A percentile compares a stretch with the other conserved stretches of the same genome.
Conservation (phyloP, 2,329 filamentous ascomycete species). For the Cryphonectria radicalis region DNA sequence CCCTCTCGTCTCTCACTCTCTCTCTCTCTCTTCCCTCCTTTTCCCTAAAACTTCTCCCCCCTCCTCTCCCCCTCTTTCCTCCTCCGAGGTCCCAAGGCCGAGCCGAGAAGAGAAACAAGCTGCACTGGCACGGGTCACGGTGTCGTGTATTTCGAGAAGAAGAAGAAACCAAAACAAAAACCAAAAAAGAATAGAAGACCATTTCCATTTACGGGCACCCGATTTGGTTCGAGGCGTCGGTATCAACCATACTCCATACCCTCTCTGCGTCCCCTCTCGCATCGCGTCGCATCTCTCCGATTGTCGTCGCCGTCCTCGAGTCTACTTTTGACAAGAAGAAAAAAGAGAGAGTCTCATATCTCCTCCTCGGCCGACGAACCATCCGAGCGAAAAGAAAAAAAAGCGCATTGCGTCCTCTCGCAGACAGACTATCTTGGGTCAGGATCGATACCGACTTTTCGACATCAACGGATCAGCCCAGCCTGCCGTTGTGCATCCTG, state of each 20-base stretch:
- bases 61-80: not conserved
- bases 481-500: conserved; percentile 26
- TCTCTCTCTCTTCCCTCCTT: conserved; percentile 4
- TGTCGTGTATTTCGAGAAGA: conserved; percentile 37
- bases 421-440: conserved; percentile 29
- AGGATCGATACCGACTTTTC: conserved; percentile 40
- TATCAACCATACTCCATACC: conserved; percentile 21
- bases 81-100: conserved; percentile 28
- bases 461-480: conserved; percentile 32
- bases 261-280: conserved; percentile 17
- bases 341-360: not conserved
- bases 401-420: conserved; percentile 27
- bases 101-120: conserved; percentile 30
- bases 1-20: not conserved
- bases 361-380: conserved; percentile 27
- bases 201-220: conserved; percentile 31
- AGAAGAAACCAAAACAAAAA: conserved; percentile 23
- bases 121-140: conserved; percentile 39
- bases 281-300: conserved; percentile 25
- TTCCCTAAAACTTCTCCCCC: conserved; percentile 12
- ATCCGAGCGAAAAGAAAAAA: conserved; percentile 26
- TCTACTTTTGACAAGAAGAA: conserved; percentile 24
- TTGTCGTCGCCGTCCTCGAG: conserved; percentile 30
- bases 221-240: conserved; percentile 31
- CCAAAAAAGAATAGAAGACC: conserved; percentile 37